phyloP scores from a whole-genome alignment of 2,329 filamentous ascomycete species.

The Nigrospora oryzae region DNA sequence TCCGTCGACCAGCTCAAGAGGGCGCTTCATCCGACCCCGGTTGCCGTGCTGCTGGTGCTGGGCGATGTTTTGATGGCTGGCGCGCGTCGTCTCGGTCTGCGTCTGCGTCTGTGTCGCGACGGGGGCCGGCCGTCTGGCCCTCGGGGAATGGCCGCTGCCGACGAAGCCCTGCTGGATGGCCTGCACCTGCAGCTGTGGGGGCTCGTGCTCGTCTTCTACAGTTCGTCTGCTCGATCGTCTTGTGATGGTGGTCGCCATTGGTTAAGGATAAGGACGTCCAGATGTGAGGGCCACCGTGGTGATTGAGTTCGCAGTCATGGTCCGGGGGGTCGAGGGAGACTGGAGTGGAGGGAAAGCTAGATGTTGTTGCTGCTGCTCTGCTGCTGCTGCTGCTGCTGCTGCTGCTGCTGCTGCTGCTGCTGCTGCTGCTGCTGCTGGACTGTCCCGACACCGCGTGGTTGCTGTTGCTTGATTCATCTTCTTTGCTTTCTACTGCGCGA shows the following conservation, averaged over 20 bases:
- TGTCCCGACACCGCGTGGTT: too few species aligned
- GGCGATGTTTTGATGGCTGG: slow-evolving; percentile 18
- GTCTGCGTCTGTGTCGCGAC: slow-evolving; percentile 9
- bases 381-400: not conserved
- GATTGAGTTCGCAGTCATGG: slow-evolving; percentile 1
- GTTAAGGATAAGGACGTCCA: too few species aligned
- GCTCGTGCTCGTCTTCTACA: too few species aligned
- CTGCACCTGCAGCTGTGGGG: not conserved
- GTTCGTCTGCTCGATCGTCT: too few species aligned
- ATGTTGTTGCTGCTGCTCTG: not conserved
- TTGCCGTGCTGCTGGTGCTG: slow-evolving; percentile 15
- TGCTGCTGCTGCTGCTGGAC: not conserved
- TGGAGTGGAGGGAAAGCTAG: too few species aligned
- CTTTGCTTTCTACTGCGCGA: not conserved
- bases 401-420: not conserved
- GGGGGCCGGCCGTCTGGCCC: not conserved
- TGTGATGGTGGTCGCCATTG: too few species aligned
- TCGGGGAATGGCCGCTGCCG: not conserved
- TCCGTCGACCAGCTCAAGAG: slow-evolving; percentile 33
- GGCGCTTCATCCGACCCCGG: slow-evolving; percentile 37
- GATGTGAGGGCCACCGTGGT: not conserved
- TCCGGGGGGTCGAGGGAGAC: not conserved
- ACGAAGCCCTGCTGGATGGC: not conserved
- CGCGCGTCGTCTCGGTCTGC: slow-evolving; percentile 5
- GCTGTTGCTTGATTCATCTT: too few species aligned